Evolutionary conservation across 2,329 filamentous ascomycete genomes (phyloP).

Genomic region (Ophiostoma triangulosporum): DNA sequence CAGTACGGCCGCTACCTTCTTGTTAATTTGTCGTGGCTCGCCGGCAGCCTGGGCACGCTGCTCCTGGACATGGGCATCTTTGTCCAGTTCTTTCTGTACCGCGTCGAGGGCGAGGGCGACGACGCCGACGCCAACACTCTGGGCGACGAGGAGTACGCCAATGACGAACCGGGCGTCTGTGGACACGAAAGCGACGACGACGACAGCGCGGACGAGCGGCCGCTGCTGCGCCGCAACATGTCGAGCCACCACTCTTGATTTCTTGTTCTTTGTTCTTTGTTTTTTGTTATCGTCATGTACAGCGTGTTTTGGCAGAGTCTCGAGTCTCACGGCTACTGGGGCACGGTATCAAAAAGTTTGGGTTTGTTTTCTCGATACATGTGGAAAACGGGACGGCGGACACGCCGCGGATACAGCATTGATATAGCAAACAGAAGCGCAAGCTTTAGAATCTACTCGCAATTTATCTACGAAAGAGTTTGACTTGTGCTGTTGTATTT

Average conservation of each 20-base stretch:
- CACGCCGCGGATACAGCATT: not conserved
- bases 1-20: constrained; percentile 74
- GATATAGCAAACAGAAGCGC: not conserved
- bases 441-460: not conserved
- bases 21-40: constrained; percentile 81
- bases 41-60: constrained; percentile 79
- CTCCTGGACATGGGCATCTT: constrained; percentile 78
- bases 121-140: constrained; percentile 16
- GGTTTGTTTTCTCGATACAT: not conserved
- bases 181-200: constrained; percentile 4
- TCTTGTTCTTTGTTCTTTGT: not conserved
- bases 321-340: not conserved
- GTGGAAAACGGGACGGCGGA: not conserved
- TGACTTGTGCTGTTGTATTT: too few species aligned
- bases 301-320: not conserved
- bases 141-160: constrained; percentile 14
- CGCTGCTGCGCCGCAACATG: constrained; percentile 22
- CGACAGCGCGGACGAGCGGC: constrained; percentile 25
- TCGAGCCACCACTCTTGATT: constrained; percentile 10
- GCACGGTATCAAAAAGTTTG: constrained; percentile 3
- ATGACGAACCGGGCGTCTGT: too few species aligned
- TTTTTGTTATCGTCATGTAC: not conserved
- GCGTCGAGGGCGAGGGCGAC: constrained; percentile 19
- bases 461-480: not conserved
- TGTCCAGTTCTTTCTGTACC: constrained; percentile 82